Evolutionary conservation across 192 early-diverging fungal genomes (phyloP).

Genomic region (Ambispora gerdemannii): DNA sequence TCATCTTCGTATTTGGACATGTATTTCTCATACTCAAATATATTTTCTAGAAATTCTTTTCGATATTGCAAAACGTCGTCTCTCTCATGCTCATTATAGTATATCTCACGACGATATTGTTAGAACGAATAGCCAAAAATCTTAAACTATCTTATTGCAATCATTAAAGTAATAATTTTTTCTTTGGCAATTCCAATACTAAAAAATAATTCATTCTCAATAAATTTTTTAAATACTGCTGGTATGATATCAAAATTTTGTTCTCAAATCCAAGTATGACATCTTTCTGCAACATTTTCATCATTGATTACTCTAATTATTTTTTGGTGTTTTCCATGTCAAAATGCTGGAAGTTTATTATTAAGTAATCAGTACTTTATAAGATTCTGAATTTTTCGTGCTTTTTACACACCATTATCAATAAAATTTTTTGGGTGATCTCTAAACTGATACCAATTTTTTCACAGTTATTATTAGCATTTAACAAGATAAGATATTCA

Average conservation of each 20-base stretch:
- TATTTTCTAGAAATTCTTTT: background rate
- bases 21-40: too few relatives aligned
- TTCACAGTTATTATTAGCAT: background rate
- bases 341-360: too few relatives aligned
- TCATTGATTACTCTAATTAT: too few relatives aligned
- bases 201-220: background rate
- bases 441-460: too few relatives aligned
- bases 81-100: background rate
- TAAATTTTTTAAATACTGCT: too few relatives aligned
- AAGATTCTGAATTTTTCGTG: background rate
- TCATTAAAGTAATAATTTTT: too few relatives aligned
- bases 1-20: slow-evolving; percentile 5
- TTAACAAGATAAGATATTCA: too few relatives aligned
- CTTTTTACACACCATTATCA: background rate
- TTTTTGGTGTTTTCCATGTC: too few relatives aligned
- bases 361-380: background rate
- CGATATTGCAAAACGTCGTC: background rate
- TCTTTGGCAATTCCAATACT: background rate
- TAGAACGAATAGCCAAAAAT: background rate
- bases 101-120: background rate
- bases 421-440: background rate
- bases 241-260: background rate
- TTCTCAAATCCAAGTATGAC: slow-evolving; percentile 1
- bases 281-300: too few relatives aligned
- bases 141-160: too few relatives aligned